Base-by-base conservation (phyloP, 2,329 filamentous ascomycete species). In the Aureobasidium zeae region DNA sequence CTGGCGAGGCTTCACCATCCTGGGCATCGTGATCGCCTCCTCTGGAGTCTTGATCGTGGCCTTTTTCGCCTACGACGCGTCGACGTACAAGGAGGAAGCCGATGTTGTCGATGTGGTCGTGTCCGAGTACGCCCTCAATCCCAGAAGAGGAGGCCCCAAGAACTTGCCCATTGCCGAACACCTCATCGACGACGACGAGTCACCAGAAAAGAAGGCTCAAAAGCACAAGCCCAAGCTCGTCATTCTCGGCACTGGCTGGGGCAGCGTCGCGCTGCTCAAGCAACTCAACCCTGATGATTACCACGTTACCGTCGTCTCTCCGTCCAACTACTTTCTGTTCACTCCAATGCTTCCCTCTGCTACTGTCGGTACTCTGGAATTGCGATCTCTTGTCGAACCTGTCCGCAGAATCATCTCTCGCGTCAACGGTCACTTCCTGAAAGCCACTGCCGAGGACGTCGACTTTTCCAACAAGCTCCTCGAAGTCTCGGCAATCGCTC, bases 331-430 rank as follows among this genome's bases (percentile, higher is more conserved):
- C 67, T 98, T 98, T 66, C 68, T 98, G 22, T 98, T 98, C 63
- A 98, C 91, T 2, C 91, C 91, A 1, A 96, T 98, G 88, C 72
- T 98, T 31, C 91, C 91, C 2, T 94, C 87, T 24, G 93, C 91
- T 6, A 98, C 93, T 0, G 91, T 98, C 5, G 93, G 93, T 10
- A 98, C 91, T 0, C 70, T 98, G 22, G 89, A 94, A 58, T 69
- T 96, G 56, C 75, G 89, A 51, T 94, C 87, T 37, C 70, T 98
- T 47, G 86, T 95, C 29, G 91, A 98, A 63, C 91, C 91, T 0
- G 85, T 98, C 49, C 78, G 91, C 49, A 77, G 85, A 35, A 91
- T 98, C 53, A 70, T 96, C 15, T 68, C 75, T 43, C 73, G 79
- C 43, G 76, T 94, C 17, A 74, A 77, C 46, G 91, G 91, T 4